phyloP scores from a whole-genome alignment of 306 rosid genomes.

The Amphicarpaea edgeworthii region DNA sequence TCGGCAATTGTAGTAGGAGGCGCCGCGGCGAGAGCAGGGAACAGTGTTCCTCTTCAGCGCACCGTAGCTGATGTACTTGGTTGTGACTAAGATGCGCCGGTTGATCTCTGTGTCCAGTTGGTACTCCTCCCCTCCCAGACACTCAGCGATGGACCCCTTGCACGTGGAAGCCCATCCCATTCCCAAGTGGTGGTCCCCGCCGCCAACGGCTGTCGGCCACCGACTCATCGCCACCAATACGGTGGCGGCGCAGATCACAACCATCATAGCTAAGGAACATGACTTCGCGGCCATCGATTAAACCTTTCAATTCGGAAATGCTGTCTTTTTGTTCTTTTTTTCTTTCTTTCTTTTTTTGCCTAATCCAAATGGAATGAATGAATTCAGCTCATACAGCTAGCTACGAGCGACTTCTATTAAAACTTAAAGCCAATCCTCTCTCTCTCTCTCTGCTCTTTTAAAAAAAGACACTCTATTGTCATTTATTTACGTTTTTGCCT shows the following conservation, averaged over 20 bases:
- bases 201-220: slow-evolving; percentile 49
- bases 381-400: not conserved
- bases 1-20: slow-evolving; percentile 89
- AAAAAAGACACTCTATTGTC: slow-evolving; percentile 9
- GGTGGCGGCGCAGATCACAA: slow-evolving; percentile 67
- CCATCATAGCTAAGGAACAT: slow-evolving; percentile 43
- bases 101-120: slow-evolving; percentile 77
- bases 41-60: slow-evolving; percentile 86
- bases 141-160: slow-evolving; percentile 70
- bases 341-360: not conserved
- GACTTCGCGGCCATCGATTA: slow-evolving; percentile 57
- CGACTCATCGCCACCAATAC: slow-evolving; percentile 42
- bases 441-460: not conserved
- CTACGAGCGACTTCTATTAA: not conserved
- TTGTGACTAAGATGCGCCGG: slow-evolving; percentile 82
- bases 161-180: slow-evolving; percentile 53
- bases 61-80: slow-evolving; percentile 78
- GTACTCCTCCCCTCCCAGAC: slow-evolving; percentile 61
- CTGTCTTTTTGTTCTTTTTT: not conserved
- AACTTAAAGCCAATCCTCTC: slow-evolving; percentile 44
- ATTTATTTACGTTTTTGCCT: slow-evolving; percentile 54
- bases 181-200: slow-evolving; percentile 52
- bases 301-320: not conserved
- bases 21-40: slow-evolving; percentile 92
- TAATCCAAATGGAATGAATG: not conserved